Conservation (phyloP, 1,284 basidiomycete species). For the Sutorius eximius region DNA sequence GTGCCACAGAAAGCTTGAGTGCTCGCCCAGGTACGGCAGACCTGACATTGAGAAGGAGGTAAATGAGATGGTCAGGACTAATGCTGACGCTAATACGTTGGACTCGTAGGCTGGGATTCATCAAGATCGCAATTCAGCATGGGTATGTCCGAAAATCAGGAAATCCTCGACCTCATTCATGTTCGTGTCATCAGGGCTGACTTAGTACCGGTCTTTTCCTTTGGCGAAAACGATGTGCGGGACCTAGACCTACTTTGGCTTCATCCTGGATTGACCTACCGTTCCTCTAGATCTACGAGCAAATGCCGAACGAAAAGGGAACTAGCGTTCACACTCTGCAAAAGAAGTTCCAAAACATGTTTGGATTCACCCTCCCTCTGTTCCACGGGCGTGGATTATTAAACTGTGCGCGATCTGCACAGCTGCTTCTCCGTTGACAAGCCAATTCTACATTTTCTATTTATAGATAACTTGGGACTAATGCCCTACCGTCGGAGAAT, state of each 20-base stretch:
- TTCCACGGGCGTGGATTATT: conserved; percentile 91
- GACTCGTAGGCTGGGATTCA: conserved; percentile 77
- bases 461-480: conserved; percentile 79
- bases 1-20: conserved; percentile 91
- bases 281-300: conserved; percentile 78
- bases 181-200: conserved; percentile 60
- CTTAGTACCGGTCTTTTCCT: conserved; percentile 93
- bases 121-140: conserved; percentile 93
- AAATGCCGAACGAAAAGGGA: conserved; percentile 93
- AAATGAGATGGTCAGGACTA: conserved; percentile 5
- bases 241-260: background rate
- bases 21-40: conserved; percentile 96
- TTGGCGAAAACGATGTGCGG: conserved; percentile 96
- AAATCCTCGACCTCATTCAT: conserved; percentile 2
- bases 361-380: conserved; percentile 95
- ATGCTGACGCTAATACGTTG: background rate
- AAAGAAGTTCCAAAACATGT: conserved; percentile 86
- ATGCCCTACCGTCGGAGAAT: conserved; percentile 95
- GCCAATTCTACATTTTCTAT: background rate
- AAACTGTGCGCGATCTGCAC: conserved; percentile 66
- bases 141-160: conserved; percentile 53
- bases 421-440: background rate
- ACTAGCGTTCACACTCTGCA: conserved; percentile 87
- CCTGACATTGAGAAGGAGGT: conserved; percentile 83
- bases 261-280: background rate